Evolutionary conservation across 768 basidiomycete genomes (phyloP), one percentile per base, ranked within the genome.

Genomic region (Naematelia aurantialba): DNA sequence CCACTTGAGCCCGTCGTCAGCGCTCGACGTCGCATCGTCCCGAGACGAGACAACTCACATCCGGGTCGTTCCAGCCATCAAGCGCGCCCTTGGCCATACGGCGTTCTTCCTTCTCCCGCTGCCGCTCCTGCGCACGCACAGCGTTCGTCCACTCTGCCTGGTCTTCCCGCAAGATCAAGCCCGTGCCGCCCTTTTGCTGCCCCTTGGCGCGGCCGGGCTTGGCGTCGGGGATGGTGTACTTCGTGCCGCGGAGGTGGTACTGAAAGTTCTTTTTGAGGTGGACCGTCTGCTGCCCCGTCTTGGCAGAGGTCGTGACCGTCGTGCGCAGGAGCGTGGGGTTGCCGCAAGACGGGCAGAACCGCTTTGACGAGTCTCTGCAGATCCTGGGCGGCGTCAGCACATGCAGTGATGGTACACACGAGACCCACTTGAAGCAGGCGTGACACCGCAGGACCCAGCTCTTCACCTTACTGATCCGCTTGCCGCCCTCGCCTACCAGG

Each of bases 301-400:
- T 64, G 27, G 70, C 51, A 34, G 64, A 81, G 39, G 92, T 82
- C 2, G 94, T 94, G 25, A 97, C 89, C 2, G 92, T 93, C 1
- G 89, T 87, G 59, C 96, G 88, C 51, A 96, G 77, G 13, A 99
- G 82, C 0, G 94, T 89, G 0, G 91, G 83, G 56, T 91, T 93
- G 45, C 96, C 96, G 72, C 96, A 99, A 10, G 92, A 90, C 1
- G 96, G 94, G 75, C 96, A 99, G 80, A 99, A 99, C 68, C 90
- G 89, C 76, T 91, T 91, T 8, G 89, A 87, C 21, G 85, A 81
- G 78, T 99, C 93, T 80, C 93, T 96, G 81, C 93, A 97, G 66
- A 96, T 85, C 76, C 96, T 99, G 69, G 4, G 3, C 4, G 45
- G 3, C 4, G 45, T 58, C 52, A 55, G 49, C 4, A 19, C 2